These are phyloP conservation scores for Wickerhamomyces kurtzmanii DNA, from an alignment of 805 yeast genomes.

Conservation along the genomic window DNA sequence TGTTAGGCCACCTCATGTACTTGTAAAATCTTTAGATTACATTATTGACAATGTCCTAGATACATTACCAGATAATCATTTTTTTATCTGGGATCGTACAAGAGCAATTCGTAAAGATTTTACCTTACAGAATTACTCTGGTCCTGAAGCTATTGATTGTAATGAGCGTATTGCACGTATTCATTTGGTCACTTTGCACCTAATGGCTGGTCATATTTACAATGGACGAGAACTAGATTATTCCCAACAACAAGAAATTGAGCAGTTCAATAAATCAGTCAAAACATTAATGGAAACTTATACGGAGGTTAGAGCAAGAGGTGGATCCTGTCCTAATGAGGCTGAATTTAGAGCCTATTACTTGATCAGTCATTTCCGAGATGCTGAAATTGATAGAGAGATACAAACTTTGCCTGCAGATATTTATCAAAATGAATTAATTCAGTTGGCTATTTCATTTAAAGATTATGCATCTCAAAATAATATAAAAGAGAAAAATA, in stretches of 20 bases:
- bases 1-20: slow-evolving; percentile 83
- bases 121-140: slow-evolving; percentile 88
- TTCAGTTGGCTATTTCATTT: slow-evolving; percentile 65
- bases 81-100: slow-evolving; percentile 95
- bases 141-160: slow-evolving; percentile 90
- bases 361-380: slow-evolving; percentile 67
- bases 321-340: slow-evolving; percentile 69
- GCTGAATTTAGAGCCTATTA: slow-evolving; percentile 91
- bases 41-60: slow-evolving; percentile 55
- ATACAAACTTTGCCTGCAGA: slow-evolving; percentile 55
- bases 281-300: slow-evolving; percentile 87
- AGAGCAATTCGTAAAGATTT: slow-evolving; percentile 95
- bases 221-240: slow-evolving; percentile 63
- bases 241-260: slow-evolving; percentile 92
- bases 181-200: slow-evolving; percentile 72
- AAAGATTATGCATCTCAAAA: slow-evolving; percentile 52
- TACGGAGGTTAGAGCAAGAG: slow-evolving; percentile 63
- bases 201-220: slow-evolving; percentile 77
- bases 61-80: slow-evolving; percentile 72
- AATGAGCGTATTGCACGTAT: slow-evolving; percentile 86
- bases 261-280: slow-evolving; percentile 84
- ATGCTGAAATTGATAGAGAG: slow-evolving; percentile 75
- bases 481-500: slow-evolving; percentile 48
- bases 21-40: slow-evolving; percentile 60
- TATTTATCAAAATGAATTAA: slow-evolving; percentile 40